A percentile compares a stretch with the other conserved stretches of the same genome.
phyloP scores from a whole-genome alignment of 495 filamentous ascomycete genomes.

The Pseudoneurospora amorphoporcata region DNA sequence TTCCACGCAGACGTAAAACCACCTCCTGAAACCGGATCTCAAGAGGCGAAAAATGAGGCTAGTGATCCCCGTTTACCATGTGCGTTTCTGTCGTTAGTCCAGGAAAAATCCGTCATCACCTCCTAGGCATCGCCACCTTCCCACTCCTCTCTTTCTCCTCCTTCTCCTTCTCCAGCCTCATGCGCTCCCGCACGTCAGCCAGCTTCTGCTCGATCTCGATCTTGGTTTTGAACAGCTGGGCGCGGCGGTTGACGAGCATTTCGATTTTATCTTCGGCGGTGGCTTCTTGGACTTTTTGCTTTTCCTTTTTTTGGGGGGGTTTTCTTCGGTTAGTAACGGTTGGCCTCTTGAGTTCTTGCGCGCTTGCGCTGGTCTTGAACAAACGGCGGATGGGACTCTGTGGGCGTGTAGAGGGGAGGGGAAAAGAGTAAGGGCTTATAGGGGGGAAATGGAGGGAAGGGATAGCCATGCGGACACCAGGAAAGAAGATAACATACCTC shows the following conservation, averaged over 20 bases:
- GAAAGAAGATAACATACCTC: constrained; percentile 12
- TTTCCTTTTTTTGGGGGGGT: constrained; percentile 17
- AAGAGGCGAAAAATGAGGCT: background rate
- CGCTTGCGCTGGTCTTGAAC: background rate
- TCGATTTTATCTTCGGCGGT: constrained; percentile 25
- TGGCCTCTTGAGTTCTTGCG: background rate
- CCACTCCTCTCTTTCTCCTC: background rate
- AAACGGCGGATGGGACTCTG: background rate
- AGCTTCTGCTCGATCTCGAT: constrained; percentile 29
- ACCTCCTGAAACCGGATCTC: background rate
- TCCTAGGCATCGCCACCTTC: background rate
- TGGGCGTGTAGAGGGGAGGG: background rate
- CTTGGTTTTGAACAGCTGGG: constrained; percentile 20
- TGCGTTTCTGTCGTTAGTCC: no score
- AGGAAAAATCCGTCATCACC: background rate
- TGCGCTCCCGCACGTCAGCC: constrained; percentile 21
- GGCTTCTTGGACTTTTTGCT: constrained; percentile 19
- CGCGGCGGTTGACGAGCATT: constrained; percentile 25
- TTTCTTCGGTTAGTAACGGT: background rate
- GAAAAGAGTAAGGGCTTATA: no score
- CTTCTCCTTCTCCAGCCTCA: constrained; percentile 2
- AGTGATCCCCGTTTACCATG: background rate
- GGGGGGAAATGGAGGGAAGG: background rate
- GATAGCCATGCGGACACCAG: no score
- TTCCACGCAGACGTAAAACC: background rate